Percentiles rank a stretch among this genome's conserved stretches.
Conservation (phyloP, 495 filamentous ascomycete species). For the Xylaria castorea region DNA sequence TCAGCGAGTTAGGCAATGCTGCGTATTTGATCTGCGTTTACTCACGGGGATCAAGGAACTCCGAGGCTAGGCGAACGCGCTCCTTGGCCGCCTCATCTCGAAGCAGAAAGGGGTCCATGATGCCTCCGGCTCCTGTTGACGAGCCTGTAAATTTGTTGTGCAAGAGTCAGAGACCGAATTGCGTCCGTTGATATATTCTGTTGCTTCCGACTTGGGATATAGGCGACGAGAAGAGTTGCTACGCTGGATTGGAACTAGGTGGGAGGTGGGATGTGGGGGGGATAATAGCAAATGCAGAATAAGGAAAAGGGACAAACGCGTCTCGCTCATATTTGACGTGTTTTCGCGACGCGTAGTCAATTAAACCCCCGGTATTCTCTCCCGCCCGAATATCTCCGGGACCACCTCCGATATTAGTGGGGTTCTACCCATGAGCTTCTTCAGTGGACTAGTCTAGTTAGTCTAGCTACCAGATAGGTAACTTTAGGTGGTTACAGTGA, state of each 20-base stretch:
- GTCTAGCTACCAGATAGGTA: background rate
- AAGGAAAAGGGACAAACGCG: conserved; percentile 19
- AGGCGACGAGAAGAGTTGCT: conserved; percentile 3
- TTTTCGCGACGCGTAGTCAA: conserved; percentile 35
- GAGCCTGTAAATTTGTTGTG: background rate
- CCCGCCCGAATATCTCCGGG: conserved; percentile 37
- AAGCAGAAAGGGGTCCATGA: conserved; percentile 76
- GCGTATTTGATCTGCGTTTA: conserved; percentile 10
- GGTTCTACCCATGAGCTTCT: background rate
- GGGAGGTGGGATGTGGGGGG: background rate
- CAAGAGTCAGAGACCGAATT: background rate
- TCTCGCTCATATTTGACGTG: conserved; percentile 27
- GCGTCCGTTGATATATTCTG: background rate
- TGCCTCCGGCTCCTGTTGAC: conserved; percentile 26
- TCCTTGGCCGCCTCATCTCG: conserved; percentile 83
- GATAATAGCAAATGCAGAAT: background rate
- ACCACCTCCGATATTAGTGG: background rate
- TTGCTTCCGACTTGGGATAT: conserved; percentile 1
- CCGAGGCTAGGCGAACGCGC: conserved; percentile 78
- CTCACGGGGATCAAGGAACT: conserved; percentile 88
- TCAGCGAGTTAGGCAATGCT: conserved; percentile 27
- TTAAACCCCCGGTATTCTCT: conserved; percentile 31
- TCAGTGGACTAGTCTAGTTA: too few relatives aligned
- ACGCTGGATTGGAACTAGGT: conserved; percentile 5
- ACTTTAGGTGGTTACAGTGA: background rate